phyloP scores from a whole-genome alignment of 2,329 filamentous ascomycete species.

The Paraphaeosphaeria minitans region DNA sequence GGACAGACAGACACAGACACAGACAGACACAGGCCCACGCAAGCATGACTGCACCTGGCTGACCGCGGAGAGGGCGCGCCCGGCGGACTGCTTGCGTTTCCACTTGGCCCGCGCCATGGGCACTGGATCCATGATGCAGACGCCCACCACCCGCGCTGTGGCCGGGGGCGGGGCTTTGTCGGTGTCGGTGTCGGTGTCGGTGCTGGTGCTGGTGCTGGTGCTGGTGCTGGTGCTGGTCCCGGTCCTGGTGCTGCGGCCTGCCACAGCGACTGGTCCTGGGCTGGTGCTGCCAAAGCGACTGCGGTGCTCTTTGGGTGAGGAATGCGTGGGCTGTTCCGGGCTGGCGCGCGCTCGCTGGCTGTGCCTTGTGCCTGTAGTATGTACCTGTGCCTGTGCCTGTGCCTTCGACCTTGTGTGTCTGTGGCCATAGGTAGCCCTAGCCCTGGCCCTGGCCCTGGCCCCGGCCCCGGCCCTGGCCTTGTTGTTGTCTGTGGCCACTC shows the following conservation, averaged over 20 bases:
- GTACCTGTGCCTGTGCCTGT: too few relatives aligned
- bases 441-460: too few relatives aligned
- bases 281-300: not conserved
- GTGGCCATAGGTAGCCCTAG: too few relatives aligned
- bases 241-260: too few relatives aligned
- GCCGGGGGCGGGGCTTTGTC: constrained; percentile 7
- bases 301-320: not conserved
- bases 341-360: not conserved
- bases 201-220: too few relatives aligned
- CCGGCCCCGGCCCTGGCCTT: too few relatives aligned
- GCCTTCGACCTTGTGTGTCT: too few relatives aligned
- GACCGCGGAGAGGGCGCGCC: constrained; percentile 6
- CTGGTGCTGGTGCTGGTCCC: too few relatives aligned
- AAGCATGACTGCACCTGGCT: constrained; percentile 9
- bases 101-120: constrained; percentile 6
- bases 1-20: not conserved
- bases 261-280: too few relatives aligned
- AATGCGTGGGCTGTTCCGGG: not conserved
- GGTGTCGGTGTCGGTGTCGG: too few relatives aligned
- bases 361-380: too few relatives aligned
- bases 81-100: constrained; percentile 8
- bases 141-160: not conserved
- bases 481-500: too few relatives aligned
- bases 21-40: not conserved
- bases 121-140: constrained; percentile 3